Conservation (phyloP, 768 basidiomycete genomes). For the Mycena galericulata region DNA sequence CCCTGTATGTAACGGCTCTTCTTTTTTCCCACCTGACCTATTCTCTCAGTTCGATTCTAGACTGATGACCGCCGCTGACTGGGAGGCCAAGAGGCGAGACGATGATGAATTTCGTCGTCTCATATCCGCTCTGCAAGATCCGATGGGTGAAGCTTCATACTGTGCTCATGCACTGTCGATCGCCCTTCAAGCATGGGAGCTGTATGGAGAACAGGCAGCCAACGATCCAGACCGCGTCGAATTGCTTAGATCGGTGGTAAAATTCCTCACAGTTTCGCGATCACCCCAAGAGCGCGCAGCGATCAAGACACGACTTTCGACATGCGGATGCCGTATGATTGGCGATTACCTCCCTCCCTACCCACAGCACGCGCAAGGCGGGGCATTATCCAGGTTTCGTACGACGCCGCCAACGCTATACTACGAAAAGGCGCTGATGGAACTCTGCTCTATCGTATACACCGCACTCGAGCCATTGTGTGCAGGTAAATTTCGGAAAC, state of each 20-base stretch:
- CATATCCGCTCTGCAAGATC: background rate
- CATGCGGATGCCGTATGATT: background rate
- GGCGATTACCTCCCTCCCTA: too few species aligned
- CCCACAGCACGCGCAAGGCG: too few species aligned
- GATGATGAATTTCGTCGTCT: background rate
- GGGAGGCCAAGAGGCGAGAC: background rate
- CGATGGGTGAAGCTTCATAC: background rate
- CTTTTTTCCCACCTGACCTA: too few species aligned
- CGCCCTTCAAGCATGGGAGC: background rate
- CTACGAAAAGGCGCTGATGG: background rate
- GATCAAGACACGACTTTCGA: background rate
- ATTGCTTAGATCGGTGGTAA: background rate
- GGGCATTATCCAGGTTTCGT: too few species aligned
- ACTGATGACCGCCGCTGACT: background rate
- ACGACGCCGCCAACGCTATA: background rate
- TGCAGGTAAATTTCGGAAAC: background rate
- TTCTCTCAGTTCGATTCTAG: background rate
- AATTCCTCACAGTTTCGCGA: background rate
- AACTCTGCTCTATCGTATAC: background rate
- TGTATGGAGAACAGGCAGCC: background rate
- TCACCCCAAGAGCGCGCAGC: background rate
- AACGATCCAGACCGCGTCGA: background rate
- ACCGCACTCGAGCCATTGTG: background rate
- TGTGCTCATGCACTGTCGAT: background rate
- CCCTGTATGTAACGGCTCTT: too few species aligned